A percentile compares a stretch with the other conserved stretches of the same genome.
These are phyloP conservation scores for Talaromyces adpressus DNA, from an alignment of 495 filamentous ascomycete genomes.

Conservation along the genomic window DNA sequence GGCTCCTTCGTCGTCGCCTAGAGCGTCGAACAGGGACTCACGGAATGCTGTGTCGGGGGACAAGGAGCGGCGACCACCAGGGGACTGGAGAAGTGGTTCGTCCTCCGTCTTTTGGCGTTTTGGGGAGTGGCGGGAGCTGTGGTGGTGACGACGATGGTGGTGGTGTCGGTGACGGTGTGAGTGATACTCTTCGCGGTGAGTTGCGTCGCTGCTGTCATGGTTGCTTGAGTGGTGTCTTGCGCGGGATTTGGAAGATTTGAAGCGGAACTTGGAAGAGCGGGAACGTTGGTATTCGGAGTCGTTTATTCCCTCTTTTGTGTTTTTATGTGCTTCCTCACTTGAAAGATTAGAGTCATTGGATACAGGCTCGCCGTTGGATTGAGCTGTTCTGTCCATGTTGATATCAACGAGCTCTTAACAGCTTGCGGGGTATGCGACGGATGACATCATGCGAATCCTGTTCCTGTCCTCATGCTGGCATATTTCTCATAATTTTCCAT, in stretches of 20 bases:
- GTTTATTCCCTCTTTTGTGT: neutral
- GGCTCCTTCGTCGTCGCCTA: slow-evolving; percentile 96
- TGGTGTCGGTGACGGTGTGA: slow-evolving; percentile 7
- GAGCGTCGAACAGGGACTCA: slow-evolving; percentile 96
- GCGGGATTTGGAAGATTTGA: slow-evolving; percentile 40
- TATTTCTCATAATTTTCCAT: too few species aligned
- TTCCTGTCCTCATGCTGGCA: neutral
- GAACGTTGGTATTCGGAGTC: slow-evolving; percentile 13
- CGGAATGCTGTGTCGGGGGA: slow-evolving; percentile 72
- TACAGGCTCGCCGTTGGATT: neutral
- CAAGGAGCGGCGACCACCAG: slow-evolving; percentile 12
- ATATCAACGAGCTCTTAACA: neutral
- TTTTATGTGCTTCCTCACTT: neutral
- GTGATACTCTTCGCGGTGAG: slow-evolving; percentile 6
- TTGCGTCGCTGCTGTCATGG: slow-evolving; percentile 11
- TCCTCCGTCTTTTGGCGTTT: slow-evolving; percentile 7
- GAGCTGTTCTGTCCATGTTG: neutral
- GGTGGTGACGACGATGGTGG: slow-evolving; percentile 23
- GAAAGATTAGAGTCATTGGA: neutral
- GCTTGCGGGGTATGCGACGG: neutral
- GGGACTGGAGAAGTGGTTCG: slow-evolving; percentile 4
- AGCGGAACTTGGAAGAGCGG: slow-evolving; percentile 47
- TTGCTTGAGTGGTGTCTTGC: neutral
- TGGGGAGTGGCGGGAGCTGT: slow-evolving; percentile 23
- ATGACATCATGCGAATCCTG: slow-evolving; percentile 3